phyloP scores from a whole-genome alignment of 1,284 basidiomycete species.

The Phylloboletellus chloephorus region DNA sequence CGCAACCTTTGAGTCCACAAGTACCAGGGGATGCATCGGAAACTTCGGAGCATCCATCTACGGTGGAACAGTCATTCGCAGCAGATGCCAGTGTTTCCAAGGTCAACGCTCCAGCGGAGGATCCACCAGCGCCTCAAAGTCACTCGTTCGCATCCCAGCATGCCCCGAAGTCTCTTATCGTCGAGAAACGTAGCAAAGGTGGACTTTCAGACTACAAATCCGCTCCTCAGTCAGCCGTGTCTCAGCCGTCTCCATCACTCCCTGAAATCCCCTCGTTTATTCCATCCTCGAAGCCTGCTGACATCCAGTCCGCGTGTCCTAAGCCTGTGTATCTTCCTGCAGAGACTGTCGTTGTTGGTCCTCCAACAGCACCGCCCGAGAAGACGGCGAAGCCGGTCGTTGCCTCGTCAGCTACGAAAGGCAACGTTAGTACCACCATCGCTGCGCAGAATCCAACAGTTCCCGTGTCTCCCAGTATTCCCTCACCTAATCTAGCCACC shows the following conservation, averaged over 20 bases:
- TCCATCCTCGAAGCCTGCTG: not conserved
- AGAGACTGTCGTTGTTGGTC: not conserved
- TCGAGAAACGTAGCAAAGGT: constrained; percentile 7
- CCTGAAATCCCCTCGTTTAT: not conserved
- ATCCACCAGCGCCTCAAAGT: not conserved
- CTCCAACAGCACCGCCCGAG: not conserved
- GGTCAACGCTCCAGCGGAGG: constrained; percentile 1
- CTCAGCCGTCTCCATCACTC: constrained; percentile 9
- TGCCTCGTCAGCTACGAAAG: constrained; percentile 1
- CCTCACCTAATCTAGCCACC: constrained; percentile 3
- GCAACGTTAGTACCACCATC: not conserved
- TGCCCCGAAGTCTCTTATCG: constrained; percentile 4
- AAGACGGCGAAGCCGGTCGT: constrained; percentile 4
- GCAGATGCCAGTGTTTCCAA: not conserved
- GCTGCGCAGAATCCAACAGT: constrained; percentile 6
- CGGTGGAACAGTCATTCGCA: not conserved
- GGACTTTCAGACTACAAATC: constrained; percentile 16
- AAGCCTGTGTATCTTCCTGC: not conserved
- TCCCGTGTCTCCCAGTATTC: constrained; percentile 4
- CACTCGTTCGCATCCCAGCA: not conserved
- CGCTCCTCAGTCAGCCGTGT: constrained; percentile 12
- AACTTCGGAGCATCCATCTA: constrained; percentile 4
- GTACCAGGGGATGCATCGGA: not conserved
- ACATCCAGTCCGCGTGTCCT: not conserved
- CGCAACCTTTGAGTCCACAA: not conserved